Evolutionary conservation across 345 rosid genomes (phyloP).

Genomic region (Salix suchowensis): DNA sequence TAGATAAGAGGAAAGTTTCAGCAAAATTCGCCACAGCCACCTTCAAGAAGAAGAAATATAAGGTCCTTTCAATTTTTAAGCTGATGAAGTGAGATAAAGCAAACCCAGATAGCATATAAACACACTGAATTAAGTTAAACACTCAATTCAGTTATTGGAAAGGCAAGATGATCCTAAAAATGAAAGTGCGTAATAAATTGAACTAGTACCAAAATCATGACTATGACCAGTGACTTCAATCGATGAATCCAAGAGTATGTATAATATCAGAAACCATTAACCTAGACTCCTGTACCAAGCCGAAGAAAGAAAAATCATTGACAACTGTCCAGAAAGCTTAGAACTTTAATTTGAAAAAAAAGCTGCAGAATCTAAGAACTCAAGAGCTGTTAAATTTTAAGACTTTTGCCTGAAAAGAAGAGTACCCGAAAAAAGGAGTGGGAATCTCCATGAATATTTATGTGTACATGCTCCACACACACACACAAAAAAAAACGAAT

Average conservation of each 20-base stretch:
- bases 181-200: not conserved
- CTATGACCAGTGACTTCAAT: not conserved
- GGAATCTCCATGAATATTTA: slow-evolving; percentile 25
- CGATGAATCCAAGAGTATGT: not conserved
- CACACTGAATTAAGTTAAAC: not conserved
- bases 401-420: slow-evolving; percentile 11
- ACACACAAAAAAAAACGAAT: not conserved
- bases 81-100: slow-evolving; percentile 1
- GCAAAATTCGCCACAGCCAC: not conserved
- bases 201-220: not conserved
- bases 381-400: not conserved
- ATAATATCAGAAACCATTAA: not conserved
- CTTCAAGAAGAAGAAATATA: not conserved
- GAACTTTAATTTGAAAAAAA: slow-evolving; percentile 7
- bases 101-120: not conserved
- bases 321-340: slow-evolving; percentile 10
- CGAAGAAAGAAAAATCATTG: slow-evolving; percentile 5
- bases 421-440: slow-evolving; percentile 3
- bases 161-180: not conserved
- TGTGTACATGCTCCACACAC: slow-evolving; percentile 4
- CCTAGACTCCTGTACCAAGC: not conserved
- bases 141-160: not conserved
- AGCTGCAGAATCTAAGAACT: slow-evolving; percentile 2
- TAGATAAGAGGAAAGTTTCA: not conserved
- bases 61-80: not conserved